Evolutionary conservation across 306 rosid species (phyloP).

Genomic region (Vachellia collinsii): DNA sequence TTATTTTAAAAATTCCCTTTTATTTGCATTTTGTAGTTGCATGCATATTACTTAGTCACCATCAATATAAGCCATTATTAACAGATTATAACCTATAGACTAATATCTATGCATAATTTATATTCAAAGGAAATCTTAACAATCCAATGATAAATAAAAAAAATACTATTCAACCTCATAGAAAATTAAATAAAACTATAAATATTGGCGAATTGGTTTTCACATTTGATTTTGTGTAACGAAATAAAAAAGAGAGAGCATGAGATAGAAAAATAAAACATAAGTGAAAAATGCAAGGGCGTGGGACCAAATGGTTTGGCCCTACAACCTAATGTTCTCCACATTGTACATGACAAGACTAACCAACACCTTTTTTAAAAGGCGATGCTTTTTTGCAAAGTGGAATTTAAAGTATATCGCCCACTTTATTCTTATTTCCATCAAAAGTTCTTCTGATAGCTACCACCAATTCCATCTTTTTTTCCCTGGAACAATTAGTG

Average conservation of each 20-base stretch:
- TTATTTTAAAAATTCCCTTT: too few relatives aligned
- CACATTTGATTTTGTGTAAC: too few relatives aligned
- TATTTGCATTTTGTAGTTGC: background rate
- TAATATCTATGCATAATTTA: too few relatives aligned
- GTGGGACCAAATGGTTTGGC: conserved; percentile 40
- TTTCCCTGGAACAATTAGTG: background rate
- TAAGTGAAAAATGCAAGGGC: conserved; percentile 13
- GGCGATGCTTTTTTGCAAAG: conserved; percentile 47
- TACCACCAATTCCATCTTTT: background rate
- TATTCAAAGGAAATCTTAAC: too few relatives aligned
- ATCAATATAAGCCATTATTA: background rate
- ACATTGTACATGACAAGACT: conserved; percentile 52
- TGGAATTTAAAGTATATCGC: conserved; percentile 46
- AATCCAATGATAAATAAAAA: too few relatives aligned
- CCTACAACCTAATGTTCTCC: conserved; percentile 30
- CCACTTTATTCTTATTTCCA: conserved; percentile 66
- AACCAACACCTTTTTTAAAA: conserved; percentile 47
- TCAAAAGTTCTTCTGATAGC: conserved; percentile 33
- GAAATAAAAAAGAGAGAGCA: too few relatives aligned
- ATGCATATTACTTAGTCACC: too few relatives aligned
- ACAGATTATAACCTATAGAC: background rate
- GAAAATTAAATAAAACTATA: too few relatives aligned
- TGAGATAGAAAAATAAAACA: background rate
- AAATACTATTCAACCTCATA: too few relatives aligned
- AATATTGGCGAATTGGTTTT: too few relatives aligned